Percentiles rank a stretch among this genome's conserved stretches.
phyloP scores from a whole-genome alignment of 169 alveolate species.

The Eimeria mitis region DNA sequence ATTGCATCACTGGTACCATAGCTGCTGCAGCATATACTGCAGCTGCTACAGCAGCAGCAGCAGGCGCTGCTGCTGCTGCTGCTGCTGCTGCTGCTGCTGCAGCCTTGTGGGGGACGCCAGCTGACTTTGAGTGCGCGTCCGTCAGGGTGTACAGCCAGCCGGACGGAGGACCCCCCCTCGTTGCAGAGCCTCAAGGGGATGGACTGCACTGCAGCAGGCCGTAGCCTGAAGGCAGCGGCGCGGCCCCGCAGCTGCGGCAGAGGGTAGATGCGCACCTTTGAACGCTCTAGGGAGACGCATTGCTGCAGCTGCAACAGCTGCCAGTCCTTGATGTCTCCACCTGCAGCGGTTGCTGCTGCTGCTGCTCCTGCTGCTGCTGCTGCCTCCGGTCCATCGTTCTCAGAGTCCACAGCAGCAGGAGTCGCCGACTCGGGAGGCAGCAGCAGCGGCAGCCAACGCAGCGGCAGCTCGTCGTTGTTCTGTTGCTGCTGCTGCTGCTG shows the following conservation, averaged over 20 bases:
- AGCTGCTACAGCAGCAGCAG: background rate
- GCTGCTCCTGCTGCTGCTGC: background rate
- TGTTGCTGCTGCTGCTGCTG: background rate
- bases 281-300: background rate
- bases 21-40: background rate
- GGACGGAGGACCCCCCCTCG: background rate
- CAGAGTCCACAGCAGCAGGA: background rate
- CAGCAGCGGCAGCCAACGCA: conserved; percentile 52
- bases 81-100: background rate
- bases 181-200: background rate
- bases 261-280: background rate
- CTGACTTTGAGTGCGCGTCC: background rate
- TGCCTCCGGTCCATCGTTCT: background rate
- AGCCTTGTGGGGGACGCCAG: background rate
- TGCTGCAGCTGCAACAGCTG: conserved; percentile 54
- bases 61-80: background rate
- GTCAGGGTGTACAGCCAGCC: conserved; percentile 14
- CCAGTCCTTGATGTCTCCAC: background rate
- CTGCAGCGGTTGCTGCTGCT: background rate
- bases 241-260: background rate
- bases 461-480: background rate
- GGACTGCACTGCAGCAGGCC: conserved; percentile 24
- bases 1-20: background rate
- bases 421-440: background rate
- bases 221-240: background rate